Conservation (phyloP, 1,139 yeast genomes). For the Nakaseomyces uthaithaninus region DNA sequence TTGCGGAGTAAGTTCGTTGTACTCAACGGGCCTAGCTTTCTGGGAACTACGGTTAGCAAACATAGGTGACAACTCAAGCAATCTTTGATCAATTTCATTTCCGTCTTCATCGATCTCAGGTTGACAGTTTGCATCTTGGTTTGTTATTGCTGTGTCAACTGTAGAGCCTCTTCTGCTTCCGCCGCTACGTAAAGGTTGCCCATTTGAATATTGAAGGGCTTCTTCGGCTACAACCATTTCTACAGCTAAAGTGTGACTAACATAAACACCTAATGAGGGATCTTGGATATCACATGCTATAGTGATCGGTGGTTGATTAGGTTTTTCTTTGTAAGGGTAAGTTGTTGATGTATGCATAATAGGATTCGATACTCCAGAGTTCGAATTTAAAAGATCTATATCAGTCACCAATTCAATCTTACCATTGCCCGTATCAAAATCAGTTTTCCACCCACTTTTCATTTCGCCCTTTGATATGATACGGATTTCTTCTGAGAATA, state of each 20-base stretch:
- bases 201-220: conserved; percentile 39
- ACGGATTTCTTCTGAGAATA: conserved; percentile 64
- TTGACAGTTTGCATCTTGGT: neutral
- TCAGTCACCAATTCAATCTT: conserved; percentile 69
- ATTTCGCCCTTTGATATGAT: conserved; percentile 71
- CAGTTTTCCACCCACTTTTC: conserved; percentile 91
- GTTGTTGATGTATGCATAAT: conserved; percentile 31
- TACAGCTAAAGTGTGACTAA: conserved; percentile 64
- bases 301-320: conserved; percentile 38
- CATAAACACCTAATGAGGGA: conserved; percentile 68
- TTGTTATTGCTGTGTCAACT: conserved; percentile 14
- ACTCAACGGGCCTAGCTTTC: conserved; percentile 15
- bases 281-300: conserved; percentile 78
- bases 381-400: conserved; percentile 47
- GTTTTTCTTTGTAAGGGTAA: conserved; percentile 22
- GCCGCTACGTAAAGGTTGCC: conserved; percentile 25
- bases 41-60: conserved; percentile 32
- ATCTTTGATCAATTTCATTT: conserved; percentile 32
- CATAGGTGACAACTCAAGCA: conserved; percentile 38
- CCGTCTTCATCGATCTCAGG: conserved; percentile 3
- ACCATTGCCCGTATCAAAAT: conserved; percentile 60
- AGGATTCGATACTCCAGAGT: conserved; percentile 47
- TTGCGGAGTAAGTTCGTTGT: conserved; percentile 16
- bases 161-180: conserved; percentile 10
- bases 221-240: conserved; percentile 96